phyloP scores from a whole-genome alignment of 495 filamentous ascomycete species.

The Penicillium flavigenum region DNA sequence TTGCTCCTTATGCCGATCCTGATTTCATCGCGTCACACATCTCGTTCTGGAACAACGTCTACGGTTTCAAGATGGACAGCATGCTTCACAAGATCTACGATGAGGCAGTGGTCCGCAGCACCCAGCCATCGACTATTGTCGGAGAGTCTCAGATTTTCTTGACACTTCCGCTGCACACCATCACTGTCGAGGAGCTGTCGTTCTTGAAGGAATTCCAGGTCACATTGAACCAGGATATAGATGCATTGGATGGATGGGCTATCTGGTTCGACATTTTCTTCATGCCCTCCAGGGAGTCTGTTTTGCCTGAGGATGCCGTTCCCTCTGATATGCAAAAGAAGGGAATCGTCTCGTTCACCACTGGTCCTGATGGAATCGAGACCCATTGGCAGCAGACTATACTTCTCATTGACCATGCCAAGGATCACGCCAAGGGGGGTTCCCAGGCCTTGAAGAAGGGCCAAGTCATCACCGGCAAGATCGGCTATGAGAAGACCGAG shows the following conservation, averaged over 20 bases:
- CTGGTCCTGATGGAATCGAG: constrained; percentile 50
- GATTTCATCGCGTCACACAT: constrained; percentile 68
- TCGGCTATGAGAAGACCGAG: constrained; percentile 52
- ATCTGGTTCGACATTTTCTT: constrained; percentile 70
- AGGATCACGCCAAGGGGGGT: constrained; percentile 22
- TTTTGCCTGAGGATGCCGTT: constrained; percentile 43
- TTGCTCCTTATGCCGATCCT: constrained; percentile 81
- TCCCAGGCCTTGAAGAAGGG: constrained; percentile 47
- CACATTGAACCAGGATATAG: constrained; percentile 53
- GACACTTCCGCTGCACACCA: constrained; percentile 54
- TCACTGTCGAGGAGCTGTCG: constrained; percentile 55
- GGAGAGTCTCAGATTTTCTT: constrained; percentile 53
- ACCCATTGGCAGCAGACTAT: constrained; percentile 57
- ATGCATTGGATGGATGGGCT: constrained; percentile 58
- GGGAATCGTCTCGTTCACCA: constrained; percentile 53
- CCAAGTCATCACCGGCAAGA: constrained; percentile 45
- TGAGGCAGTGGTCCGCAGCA: constrained; percentile 55
- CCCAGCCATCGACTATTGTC: constrained; percentile 43
- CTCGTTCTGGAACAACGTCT: constrained; percentile 69
- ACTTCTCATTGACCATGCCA: constrained; percentile 46
- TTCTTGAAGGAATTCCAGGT: constrained; percentile 57
- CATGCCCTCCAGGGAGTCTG: constrained; percentile 46
- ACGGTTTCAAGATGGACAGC: constrained; percentile 57
- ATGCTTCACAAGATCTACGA: constrained; percentile 60
- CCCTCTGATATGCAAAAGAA: constrained; percentile 48